Base-by-base conservation (phyloP, 257 asterid genomes). In the Solanum boliviense region DNA sequence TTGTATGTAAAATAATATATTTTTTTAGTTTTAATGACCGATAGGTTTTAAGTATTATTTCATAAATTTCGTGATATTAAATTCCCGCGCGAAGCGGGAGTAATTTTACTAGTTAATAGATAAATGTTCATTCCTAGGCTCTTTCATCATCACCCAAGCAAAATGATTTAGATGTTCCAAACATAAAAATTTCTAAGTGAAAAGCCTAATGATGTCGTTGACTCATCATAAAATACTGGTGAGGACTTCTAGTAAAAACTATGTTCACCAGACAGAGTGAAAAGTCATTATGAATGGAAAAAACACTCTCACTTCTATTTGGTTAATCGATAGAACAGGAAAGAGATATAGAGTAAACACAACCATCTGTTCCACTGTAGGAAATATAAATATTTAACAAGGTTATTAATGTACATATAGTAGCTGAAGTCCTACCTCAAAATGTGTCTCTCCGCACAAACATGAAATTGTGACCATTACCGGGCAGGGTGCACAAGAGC, bases 401-500 rank as follows among this genome's bases (percentile, higher is more conserved):
- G n/a, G 38, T 86, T 27, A 83, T 71, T 8, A 65, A 15, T 5
- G 82, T 18, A 87, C 78, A 68, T 35, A 72, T n/a, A 86, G 85
- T 38, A 83, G 44, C 32, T 85, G 27, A 86, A 83, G 78, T 87
- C 97, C 91, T 56, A 95, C 99, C 99, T 96, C 98, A 68, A 94
- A 95, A 82, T 93, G 95, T 18, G 99, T 94, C 85, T 91, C 90
- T 73, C 99, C 98, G 83, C 99, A 96, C 67, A 91, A 91, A 91
- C 98, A 96, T 65, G 98, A 92, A 86, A 96, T 94, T 86, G 92
- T 93, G 92, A 96, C 98, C 96, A 93, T 95, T 91, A 95, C 83
- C 2, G 98, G 99, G 88, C 99, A 96, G 88, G 99, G 99, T 89
- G 97, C 96, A 90, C 99, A 95, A 48, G 93, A 92, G 88, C 99